Percentiles rank a stretch among this genome's conserved stretches.
Evolutionary conservation across 768 basidiomycete species (phyloP).

Genomic region (Dacryopinax primogenitus): DNA sequence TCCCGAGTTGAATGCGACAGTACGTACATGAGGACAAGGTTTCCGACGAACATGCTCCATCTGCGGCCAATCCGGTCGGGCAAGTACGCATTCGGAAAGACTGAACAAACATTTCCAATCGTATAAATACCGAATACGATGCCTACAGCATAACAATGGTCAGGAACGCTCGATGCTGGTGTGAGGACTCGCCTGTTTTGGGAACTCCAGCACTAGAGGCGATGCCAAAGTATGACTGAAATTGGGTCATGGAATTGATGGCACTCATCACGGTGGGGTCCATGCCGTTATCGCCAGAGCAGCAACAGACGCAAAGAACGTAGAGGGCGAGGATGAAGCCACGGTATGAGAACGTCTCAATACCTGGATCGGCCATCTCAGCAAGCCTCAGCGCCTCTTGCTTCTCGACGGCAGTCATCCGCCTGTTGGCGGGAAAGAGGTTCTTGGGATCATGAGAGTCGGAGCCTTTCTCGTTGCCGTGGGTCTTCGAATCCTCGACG

Average conservation of each 20-base stretch:
- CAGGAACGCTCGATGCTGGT: neutral
- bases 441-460: neutral
- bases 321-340: constrained; percentile 22
- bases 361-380: neutral
- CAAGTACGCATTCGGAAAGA: constrained; percentile 30
- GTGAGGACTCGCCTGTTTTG: constrained; percentile 24
- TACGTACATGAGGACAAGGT: constrained; percentile 34
- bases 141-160: constrained; percentile 20
- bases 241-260: constrained; percentile 38
- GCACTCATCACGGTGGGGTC: constrained; percentile 46
- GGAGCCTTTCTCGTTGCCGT: neutral
- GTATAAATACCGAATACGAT: constrained; percentile 46
- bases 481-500: constrained; percentile 5
- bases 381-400: neutral
- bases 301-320: constrained; percentile 38
- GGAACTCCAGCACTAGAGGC: constrained; percentile 34
- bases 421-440: neutral
- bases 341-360: neutral
- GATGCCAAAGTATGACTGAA: constrained; percentile 37
- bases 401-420: neutral
- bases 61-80: constrained; percentile 41
- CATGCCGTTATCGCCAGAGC: constrained; percentile 42
- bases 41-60: constrained; percentile 40
- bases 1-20: neutral
- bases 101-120: constrained; percentile 22